These are phyloP conservation scores for Paradendryphiella salina DNA, from an alignment of 2,329 filamentous ascomycete species.

Conservation along the genomic window DNA sequence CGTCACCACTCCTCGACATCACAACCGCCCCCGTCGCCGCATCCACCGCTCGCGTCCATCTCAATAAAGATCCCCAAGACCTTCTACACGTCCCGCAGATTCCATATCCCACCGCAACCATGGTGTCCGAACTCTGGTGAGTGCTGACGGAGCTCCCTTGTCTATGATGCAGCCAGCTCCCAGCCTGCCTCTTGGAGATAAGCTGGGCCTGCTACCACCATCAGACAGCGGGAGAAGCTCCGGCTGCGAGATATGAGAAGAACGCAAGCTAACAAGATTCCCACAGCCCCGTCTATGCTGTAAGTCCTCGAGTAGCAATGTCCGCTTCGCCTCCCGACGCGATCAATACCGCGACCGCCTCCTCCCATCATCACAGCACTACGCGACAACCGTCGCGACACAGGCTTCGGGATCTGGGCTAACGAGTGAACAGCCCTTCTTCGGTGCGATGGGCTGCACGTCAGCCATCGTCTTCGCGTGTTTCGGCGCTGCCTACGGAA, in stretches of 20 bases:
- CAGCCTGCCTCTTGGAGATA: constrained; percentile 43
- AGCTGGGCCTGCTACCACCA: constrained; percentile 38
- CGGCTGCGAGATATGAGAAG: constrained; percentile 11
- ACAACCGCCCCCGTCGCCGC: constrained; percentile 33
- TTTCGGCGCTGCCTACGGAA: constrained; percentile 96
- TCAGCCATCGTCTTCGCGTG: constrained; percentile 95
- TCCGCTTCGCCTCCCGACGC: constrained; percentile 29
- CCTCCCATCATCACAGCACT: constrained; percentile 15
- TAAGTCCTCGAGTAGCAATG: constrained; percentile 63
- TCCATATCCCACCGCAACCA: constrained; percentile 54
- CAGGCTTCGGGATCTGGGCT: constrained; percentile 19
- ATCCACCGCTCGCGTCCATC: constrained; percentile 37
- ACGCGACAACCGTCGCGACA: constrained; percentile 13
- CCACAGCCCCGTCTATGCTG: constrained; percentile 92
- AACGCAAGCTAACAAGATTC: constrained; percentile 33
- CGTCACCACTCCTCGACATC: constrained; percentile 43
- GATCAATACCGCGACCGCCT: constrained; percentile 23
- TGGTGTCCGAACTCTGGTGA: constrained; percentile 83
- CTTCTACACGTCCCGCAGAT: constrained; percentile 26
- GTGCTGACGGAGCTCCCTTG: constrained; percentile 50
- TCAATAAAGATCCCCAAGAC: constrained; percentile 31
- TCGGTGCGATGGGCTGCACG: constrained; percentile 96
- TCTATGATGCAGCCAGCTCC: constrained; percentile 39
- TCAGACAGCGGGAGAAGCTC: constrained; percentile 14
- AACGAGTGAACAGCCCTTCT: constrained; percentile 69